Percentiles rank a stretch among this genome's conserved stretches.
These are phyloP conservation scores for Aspergillus puulaauensis DNA, from an alignment of 2,329 filamentous ascomycete species.

Conservation along the genomic window DNA sequence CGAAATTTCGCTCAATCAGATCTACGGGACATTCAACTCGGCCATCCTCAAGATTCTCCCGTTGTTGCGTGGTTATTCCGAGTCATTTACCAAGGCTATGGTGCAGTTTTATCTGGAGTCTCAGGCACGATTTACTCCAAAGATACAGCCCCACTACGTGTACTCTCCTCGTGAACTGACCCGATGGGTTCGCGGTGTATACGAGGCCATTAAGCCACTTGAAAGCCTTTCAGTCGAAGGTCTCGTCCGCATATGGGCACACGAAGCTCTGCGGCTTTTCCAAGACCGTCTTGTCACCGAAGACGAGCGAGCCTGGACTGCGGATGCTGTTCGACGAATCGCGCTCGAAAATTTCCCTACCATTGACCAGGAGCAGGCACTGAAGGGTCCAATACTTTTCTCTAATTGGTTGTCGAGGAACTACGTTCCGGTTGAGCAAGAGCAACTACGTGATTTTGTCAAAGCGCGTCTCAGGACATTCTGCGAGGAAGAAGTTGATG, in stretches of 20 bases:
- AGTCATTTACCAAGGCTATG: slow-evolving; percentile 94
- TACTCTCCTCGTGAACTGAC: slow-evolving; percentile 99
- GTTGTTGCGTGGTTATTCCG: slow-evolving; percentile 89
- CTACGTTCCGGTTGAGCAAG: slow-evolving; percentile 93
- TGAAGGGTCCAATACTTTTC: slow-evolving; percentile 92
- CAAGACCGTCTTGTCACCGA: slow-evolving; percentile 94
- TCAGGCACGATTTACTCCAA: slow-evolving; percentile 88
- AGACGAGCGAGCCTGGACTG: slow-evolving; percentile 93
- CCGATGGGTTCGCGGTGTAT: slow-evolving; percentile 94
- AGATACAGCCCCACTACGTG: slow-evolving; percentile 98
- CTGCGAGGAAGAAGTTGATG: slow-evolving; percentile 98
- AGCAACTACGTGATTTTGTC: slow-evolving; percentile 93
- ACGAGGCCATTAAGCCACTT: slow-evolving; percentile 91
- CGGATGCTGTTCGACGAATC: slow-evolving; percentile 80
- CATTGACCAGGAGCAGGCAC: slow-evolving; percentile 85
- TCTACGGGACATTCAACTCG: slow-evolving; percentile 97
- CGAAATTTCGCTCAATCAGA: slow-evolving; percentile 89
- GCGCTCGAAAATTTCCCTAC: slow-evolving; percentile 91
- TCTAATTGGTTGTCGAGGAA: slow-evolving; percentile 99
- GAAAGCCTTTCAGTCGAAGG: slow-evolving; percentile 87
- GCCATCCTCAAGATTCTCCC: slow-evolving; percentile 97
- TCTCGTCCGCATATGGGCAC: slow-evolving; percentile 94
- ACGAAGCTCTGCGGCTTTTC: slow-evolving; percentile 93
- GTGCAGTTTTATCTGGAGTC: slow-evolving; percentile 95
- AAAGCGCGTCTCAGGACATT: slow-evolving; percentile 97